Percentiles rank a stretch among this genome's conserved stretches.
These are phyloP conservation scores for Darksidea phi DNA, from an alignment of 495 filamentous ascomycete species.

Conservation along the genomic window DNA sequence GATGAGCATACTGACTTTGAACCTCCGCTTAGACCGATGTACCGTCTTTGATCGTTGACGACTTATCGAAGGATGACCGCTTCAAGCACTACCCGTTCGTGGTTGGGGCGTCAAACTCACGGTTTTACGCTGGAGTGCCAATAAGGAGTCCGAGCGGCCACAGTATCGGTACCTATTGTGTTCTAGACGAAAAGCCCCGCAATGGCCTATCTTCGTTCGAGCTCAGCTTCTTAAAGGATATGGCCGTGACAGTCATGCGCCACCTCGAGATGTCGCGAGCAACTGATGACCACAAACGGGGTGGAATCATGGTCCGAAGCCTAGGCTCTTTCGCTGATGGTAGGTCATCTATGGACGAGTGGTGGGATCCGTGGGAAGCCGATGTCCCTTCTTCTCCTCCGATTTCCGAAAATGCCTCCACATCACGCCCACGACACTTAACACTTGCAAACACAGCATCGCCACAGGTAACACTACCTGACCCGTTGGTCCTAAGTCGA, in stretches of 20 bases:
- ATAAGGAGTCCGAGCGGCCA: conserved; percentile 66
- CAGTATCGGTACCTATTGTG: conserved; percentile 69
- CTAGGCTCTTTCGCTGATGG: conserved; percentile 65
- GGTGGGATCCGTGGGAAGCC: conserved; percentile 23
- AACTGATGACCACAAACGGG: conserved; percentile 57
- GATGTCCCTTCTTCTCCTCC: background rate
- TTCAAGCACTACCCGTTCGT: conserved; percentile 51
- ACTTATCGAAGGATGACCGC: conserved; percentile 51
- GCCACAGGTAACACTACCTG: background rate
- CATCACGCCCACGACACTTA: conserved; percentile 3
- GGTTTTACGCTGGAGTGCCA: conserved; percentile 65
- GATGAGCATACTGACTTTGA: no score
- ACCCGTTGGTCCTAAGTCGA: background rate
- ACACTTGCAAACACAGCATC: background rate
- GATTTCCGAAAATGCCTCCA: background rate
- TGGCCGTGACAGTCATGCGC: conserved; percentile 60
- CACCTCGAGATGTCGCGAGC: conserved; percentile 61
- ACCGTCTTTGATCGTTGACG: conserved; percentile 47
- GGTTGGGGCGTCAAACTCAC: conserved; percentile 46
- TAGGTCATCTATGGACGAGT: conserved; percentile 29
- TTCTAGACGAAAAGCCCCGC: conserved; percentile 59
- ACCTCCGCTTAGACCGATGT: no score
- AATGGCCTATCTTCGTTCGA: conserved; percentile 38
- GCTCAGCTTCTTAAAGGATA: conserved; percentile 40
- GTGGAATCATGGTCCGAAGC: conserved; percentile 59